Conservation (phyloP, 1,284 basidiomycete genomes). For the Fomitopsis palustris region DNA sequence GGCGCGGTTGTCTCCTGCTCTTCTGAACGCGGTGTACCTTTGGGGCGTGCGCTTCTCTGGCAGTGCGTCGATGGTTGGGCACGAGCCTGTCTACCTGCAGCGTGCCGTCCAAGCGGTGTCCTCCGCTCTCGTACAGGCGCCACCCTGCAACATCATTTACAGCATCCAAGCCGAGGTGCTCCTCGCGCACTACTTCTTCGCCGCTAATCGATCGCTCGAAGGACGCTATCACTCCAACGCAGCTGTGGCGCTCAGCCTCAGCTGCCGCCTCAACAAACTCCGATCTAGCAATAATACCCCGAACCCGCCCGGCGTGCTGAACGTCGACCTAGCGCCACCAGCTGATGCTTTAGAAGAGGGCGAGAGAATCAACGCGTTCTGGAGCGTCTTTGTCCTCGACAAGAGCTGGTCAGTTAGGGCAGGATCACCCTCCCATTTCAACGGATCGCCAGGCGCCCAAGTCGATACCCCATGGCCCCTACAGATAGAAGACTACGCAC, state of each 20-base stretch:
- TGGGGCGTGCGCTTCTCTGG: constrained; percentile 26
- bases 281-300: constrained; percentile 16
- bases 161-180: constrained; percentile 44
- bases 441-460: constrained; percentile 23
- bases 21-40: constrained; percentile 26
- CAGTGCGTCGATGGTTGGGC: constrained; percentile 14
- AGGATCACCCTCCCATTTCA: constrained; percentile 32
- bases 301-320: constrained; percentile 6
- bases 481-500: constrained; percentile 30
- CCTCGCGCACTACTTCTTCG: constrained; percentile 42
- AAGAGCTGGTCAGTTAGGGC: constrained; percentile 40
- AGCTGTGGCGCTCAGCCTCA: constrained; percentile 37
- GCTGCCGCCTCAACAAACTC: constrained; percentile 29
- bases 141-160: constrained; percentile 36
- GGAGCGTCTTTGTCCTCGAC: constrained; percentile 40
- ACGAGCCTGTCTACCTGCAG: constrained; percentile 25
- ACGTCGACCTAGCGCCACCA: constrained; percentile 14
- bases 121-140: constrained; percentile 25
- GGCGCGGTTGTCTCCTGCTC: constrained; percentile 21
- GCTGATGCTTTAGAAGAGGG: constrained; percentile 36
- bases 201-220: constrained; percentile 37
- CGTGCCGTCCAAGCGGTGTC: constrained; percentile 26
- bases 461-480: constrained; percentile 42
- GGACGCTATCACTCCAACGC: constrained; percentile 41
- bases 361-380: constrained; percentile 44